Evolutionary conservation across 805 yeast genomes (phyloP).

Genomic region (Priceomyces melissophilus): DNA sequence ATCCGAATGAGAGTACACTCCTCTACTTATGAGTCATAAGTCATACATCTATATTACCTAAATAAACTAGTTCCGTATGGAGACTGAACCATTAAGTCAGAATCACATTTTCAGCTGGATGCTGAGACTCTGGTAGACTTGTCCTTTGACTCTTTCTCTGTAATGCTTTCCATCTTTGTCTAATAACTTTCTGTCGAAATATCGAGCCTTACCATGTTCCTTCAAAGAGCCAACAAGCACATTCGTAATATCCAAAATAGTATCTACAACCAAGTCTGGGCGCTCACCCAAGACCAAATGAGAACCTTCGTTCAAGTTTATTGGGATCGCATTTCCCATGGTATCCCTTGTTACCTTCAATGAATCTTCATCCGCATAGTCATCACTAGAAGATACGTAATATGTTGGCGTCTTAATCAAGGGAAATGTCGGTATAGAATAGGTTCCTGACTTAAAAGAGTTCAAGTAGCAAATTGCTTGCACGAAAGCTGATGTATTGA

Average conservation of each 20-base stretch:
- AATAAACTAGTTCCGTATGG: too few species aligned
- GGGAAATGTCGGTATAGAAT: slow-evolving; percentile 3
- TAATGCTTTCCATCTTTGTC: slow-evolving; percentile 2
- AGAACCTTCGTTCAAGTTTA: slow-evolving; percentile 8
- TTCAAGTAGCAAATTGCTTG: slow-evolving; percentile 10
- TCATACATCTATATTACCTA: too few species aligned
- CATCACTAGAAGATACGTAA: slow-evolving; percentile 11
- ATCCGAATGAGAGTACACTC: too few species aligned
- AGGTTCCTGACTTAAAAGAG: slow-evolving; percentile 2
- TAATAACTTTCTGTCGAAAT: background rate
- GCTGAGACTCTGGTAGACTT: too few species aligned
- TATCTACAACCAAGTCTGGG: slow-evolving; percentile 10
- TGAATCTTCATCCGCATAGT: slow-evolving; percentile 3
- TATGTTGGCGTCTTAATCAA: slow-evolving; percentile 12
- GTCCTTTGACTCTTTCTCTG: background rate
- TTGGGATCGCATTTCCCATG: slow-evolving; percentile 5
- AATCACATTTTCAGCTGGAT: too few species aligned
- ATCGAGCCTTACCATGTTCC: background rate
- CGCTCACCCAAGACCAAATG: slow-evolving; percentile 15
- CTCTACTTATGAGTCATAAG: too few species aligned
- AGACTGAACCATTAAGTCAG: too few species aligned
- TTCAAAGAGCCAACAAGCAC: background rate
- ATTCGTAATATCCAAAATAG: background rate
- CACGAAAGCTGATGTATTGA: slow-evolving; percentile 11
- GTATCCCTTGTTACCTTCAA: background rate